Base-by-base conservation (phyloP, 2,329 filamentous ascomycete genomes). In the Botrytis porri region DNA sequence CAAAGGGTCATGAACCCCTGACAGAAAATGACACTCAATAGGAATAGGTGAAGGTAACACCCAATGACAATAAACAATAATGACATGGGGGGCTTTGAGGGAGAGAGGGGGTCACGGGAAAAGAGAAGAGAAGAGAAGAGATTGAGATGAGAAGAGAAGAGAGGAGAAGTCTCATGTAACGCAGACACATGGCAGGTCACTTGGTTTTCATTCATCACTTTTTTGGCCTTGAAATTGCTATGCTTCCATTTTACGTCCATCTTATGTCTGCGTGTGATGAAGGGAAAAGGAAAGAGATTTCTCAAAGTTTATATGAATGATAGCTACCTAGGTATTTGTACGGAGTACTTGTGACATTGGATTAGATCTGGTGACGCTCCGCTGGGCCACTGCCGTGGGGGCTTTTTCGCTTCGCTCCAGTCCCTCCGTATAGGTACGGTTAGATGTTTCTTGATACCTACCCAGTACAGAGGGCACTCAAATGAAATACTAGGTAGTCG, bases 371-470 rank as follows among this genome's bases (percentile, higher is more conserved):
- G 35, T 61, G 59, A 39, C 59, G 59, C 35, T 61, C 35, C 59
- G 35, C 59, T 61, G 6, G 59, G 59, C 35, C 35, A 61, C 59
- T 39, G 59, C 35, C 59, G 20, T 39, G 59, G 59, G 35, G 59
- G 35, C 59, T n/a, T 61, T 61, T 61, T 61, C 59, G 59, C 59
- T 61, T n/a, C 59, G 59, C 59, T 61, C 59, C 59, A 61, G 59
- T 6, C 25, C 25, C 22, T 61, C 25, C 18, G 25, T 22, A 22
- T 22, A n/a, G n/a, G n/a, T n/a, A n/a, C 35, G 22, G 59, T 37
- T 60, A 5, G 32, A 60, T 37, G 57, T 22, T 25, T 32, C 20
- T 29, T 29, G 10, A 32, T 59, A 59, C 29, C n/a, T 20, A 3
- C 16, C n/a, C 12, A 48, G 45, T 48, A 48, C n/a, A n/a, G n/a